Conservation (phyloP, 495 filamentous ascomycete genomes). For the Cercophora scortea region DNA sequence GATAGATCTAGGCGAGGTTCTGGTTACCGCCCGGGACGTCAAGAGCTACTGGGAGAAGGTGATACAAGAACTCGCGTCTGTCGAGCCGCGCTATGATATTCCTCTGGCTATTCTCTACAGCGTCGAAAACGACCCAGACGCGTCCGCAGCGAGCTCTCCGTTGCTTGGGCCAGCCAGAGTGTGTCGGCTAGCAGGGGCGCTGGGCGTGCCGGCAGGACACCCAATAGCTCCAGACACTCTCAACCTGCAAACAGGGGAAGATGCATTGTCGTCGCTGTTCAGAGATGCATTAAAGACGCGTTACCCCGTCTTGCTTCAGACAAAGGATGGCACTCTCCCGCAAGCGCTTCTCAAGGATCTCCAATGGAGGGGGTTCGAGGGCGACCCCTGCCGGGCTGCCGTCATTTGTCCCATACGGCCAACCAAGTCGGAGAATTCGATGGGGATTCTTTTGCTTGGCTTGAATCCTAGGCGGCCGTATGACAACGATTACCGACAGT, state of each 20-base stretch:
- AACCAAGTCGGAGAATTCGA: slow-evolving; percentile 43
- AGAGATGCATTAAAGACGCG: slow-evolving; percentile 48
- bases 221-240: slow-evolving; percentile 41
- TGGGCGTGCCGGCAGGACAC: slow-evolving; percentile 53
- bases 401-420: slow-evolving; percentile 56
- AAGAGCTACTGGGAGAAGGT: slow-evolving; percentile 28
- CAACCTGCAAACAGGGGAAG: slow-evolving; percentile 40
- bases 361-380: slow-evolving; percentile 49
- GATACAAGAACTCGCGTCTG: slow-evolving; percentile 17
- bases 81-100: slow-evolving; percentile 39
- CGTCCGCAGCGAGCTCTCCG: slow-evolving; percentile 25
- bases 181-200: slow-evolving; percentile 44
- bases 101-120: slow-evolving; percentile 54
- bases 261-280: slow-evolving; percentile 47
- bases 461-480: slow-evolving; percentile 57
- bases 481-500: slow-evolving; percentile 60
- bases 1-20: slow-evolving; percentile 23
- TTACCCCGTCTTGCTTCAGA: slow-evolving; percentile 45
- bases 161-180: slow-evolving; percentile 33
- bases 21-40: slow-evolving; percentile 23
- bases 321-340: slow-evolving; percentile 47
- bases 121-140: slow-evolving; percentile 38
- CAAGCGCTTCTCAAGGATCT: slow-evolving; percentile 43
- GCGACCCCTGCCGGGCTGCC: slow-evolving; percentile 47
- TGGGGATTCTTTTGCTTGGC: slow-evolving; percentile 54